Base-by-base conservation (phyloP, 495 filamentous ascomycete genomes). In the Penicillium canescens region DNA sequence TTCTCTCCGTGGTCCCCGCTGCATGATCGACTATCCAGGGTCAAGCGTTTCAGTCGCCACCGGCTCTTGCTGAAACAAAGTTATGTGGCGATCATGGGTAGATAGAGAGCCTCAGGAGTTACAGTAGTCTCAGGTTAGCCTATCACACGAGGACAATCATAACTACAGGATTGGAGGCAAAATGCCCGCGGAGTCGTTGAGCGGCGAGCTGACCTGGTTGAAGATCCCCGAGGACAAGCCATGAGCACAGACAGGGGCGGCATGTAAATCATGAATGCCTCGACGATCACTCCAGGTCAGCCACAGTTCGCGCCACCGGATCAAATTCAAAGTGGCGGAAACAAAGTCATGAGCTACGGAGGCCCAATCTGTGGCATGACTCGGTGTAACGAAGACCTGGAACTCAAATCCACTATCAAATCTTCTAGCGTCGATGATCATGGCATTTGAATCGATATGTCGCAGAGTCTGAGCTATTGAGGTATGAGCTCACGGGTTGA, bases 331-430 rank as follows among this genome's bases (percentile, higher is more conserved):
- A 35, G 56, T 53, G 56, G 59, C 59, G 50, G 34, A 28, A 18
- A 10, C 35, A 0, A 40, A 52, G 37, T 56, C 55, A 47, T 46
- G 42, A 26, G 23, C 18, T 44, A 26, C 23, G 20, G 20, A 33
- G 6, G 37, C 21, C 35, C 44, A 34, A 21, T 34, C 16, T 40
- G 26, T 54, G 62, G 62, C 44, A 65, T 65, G 60, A 52, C 56
- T 57, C 54, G 41, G 46, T 65, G 50, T 37, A 45, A 65, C 62
- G 35, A 43, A 47, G 57, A 42, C 44, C 52, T 57, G 43, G 37
- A 58, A 42, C 42, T 24, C 9, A 12, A 42, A 41, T 24, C 31
- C 49, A 59, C 58, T 52, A 62, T 47, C 52, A 61, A 63, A 57
- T 49, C 14, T 54, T 54, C 52, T 5, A 26, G 7, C n/a, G 4